These are phyloP conservation scores for Serendipita sp. DNA, from an alignment of 768 basidiomycete species.

Conservation along the genomic window DNA sequence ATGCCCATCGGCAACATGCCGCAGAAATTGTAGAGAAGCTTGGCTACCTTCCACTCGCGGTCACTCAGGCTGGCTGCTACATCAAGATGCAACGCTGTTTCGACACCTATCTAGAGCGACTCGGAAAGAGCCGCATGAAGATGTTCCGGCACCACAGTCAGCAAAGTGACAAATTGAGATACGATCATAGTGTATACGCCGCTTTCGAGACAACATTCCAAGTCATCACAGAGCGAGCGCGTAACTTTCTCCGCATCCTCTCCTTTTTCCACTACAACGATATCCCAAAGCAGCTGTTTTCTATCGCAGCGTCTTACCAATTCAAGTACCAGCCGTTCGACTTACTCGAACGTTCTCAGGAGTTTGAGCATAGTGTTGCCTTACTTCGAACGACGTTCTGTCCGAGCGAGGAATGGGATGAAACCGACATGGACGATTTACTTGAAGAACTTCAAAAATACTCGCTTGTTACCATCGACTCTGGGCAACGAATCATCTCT, in stretches of 20 bases:
- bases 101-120: background rate
- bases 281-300: background rate
- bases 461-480: background rate
- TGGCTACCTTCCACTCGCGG: background rate
- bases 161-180: background rate
- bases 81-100: background rate
- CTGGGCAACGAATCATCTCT: background rate
- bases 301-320: background rate
- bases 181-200: background rate
- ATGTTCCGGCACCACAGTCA: background rate
- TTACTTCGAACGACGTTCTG: background rate
- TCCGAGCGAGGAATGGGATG: background rate
- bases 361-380: background rate
- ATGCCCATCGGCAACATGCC: background rate
- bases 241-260: background rate
- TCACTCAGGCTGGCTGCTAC: background rate
- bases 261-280: background rate
- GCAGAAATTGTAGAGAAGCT: background rate
- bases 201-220: slow-evolving; percentile 1
- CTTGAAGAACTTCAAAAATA: background rate
- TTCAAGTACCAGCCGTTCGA: background rate
- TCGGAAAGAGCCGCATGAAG: background rate
- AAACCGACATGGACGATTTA: background rate
- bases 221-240: background rate
- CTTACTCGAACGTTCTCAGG: background rate